A percentile compares a stretch with the other conserved stretches of the same genome.
These are phyloP conservation scores for Bryum argenteum DNA, from an alignment of 225 moss, liverwort and hornwort species.

Conservation along the genomic window DNA sequence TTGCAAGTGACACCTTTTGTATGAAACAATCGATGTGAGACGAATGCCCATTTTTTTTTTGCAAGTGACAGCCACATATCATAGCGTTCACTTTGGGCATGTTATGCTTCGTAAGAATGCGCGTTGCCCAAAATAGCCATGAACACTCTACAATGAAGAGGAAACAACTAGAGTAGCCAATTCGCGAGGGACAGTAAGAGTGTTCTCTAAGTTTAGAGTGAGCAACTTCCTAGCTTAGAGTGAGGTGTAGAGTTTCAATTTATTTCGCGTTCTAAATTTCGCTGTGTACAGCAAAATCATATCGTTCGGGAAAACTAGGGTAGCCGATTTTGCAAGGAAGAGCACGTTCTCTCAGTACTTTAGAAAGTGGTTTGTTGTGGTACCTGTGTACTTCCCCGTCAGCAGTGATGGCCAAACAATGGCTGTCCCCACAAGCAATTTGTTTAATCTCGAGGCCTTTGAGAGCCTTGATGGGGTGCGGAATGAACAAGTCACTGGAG, in stretches of 20 bases:
- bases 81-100: too few species aligned
- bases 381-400: conserved; percentile 53
- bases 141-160: neutral
- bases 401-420: conserved; percentile 47
- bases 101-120: too few species aligned
- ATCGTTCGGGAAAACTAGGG: neutral
- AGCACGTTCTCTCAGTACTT: too few species aligned
- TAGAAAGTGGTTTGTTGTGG: too few species aligned
- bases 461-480: conserved; percentile 53
- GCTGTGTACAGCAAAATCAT: neutral
- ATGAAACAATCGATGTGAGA: too few species aligned
- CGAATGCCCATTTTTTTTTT: too few species aligned
- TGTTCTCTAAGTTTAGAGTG: too few species aligned
- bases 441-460: conserved; percentile 50
- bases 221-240: too few species aligned
- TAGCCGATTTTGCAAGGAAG: neutral
- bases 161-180: neutral
- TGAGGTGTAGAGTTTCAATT: neutral
- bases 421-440: conserved; percentile 58
- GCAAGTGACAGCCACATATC: too few species aligned
- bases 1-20: too few species aligned
- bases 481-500: conserved; percentile 54
- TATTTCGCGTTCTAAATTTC: neutral
- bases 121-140: neutral
- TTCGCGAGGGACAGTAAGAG: too few species aligned